Percentiles rank a stretch among this genome's conserved stretches.
phyloP scores from a whole-genome alignment of 1,284 basidiomycete genomes.

The Boletus smithii region DNA sequence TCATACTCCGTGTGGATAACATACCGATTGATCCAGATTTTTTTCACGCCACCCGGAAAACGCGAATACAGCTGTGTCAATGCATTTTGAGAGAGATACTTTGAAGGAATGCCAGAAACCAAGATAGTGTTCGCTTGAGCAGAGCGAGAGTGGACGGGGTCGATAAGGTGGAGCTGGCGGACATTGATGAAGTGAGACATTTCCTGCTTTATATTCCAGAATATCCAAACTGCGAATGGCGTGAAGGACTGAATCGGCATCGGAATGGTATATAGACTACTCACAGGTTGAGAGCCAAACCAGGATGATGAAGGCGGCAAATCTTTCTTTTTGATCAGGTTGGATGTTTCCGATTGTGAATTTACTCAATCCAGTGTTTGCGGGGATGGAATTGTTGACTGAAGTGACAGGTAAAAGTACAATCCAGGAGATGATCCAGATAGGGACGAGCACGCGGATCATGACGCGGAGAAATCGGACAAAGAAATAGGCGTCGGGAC shows the following conservation, averaged over 20 bases:
- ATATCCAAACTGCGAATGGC: constrained; percentile 66
- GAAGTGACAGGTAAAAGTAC: constrained; percentile 68
- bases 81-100: constrained; percentile 65
- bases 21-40: constrained; percentile 85
- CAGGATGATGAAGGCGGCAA: constrained; percentile 73
- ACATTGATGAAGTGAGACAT: constrained; percentile 78
- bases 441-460: constrained; percentile 76
- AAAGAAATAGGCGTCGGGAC: constrained; percentile 93
- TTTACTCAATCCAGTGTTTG: constrained; percentile 61
- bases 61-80: constrained; percentile 67
- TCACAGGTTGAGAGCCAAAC: constrained; percentile 73
- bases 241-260: constrained; percentile 1
- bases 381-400: constrained; percentile 48
- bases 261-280: constrained; percentile 25
- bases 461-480: constrained; percentile 85
- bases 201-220: constrained; percentile 78
- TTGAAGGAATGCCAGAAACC: constrained; percentile 84
- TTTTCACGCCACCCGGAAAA: constrained; percentile 81
- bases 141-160: constrained; percentile 64
- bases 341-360: constrained; percentile 84
- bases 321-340: constrained; percentile 50
- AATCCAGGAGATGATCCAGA: constrained; percentile 75
- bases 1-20: constrained; percentile 5
- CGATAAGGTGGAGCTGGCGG: constrained; percentile 84
- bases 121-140: constrained; percentile 87